Evolutionary conservation across 2,329 filamentous ascomycete species (phyloP).

Genomic region (Pseudogymnoascus pannorum): DNA sequence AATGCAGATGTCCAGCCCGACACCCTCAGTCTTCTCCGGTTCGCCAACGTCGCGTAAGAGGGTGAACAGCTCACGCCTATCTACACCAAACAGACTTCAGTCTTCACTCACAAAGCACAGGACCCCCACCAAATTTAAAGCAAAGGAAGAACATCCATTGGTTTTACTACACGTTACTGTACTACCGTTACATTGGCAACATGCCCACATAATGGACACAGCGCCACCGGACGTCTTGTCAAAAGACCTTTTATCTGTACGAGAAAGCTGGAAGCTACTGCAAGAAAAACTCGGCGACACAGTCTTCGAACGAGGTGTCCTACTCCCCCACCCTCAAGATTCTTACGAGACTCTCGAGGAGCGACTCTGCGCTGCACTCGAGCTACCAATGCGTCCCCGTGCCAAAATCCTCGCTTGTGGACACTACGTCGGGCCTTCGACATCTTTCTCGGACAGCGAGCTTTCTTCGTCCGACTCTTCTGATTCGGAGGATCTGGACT

Average conservation of each 20-base stretch:
- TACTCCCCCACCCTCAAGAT: constrained; percentile 70
- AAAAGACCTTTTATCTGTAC: constrained; percentile 43
- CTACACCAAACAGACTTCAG: constrained; percentile 37
- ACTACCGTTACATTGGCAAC: constrained; percentile 61
- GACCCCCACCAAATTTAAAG: constrained; percentile 52
- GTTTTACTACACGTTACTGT: constrained; percentile 73
- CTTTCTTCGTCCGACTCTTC: constrained; percentile 16
- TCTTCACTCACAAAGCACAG: constrained; percentile 19
- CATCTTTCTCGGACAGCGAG: constrained; percentile 27
- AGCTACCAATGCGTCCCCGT: constrained; percentile 56
- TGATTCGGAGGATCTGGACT: constrained; percentile 21
- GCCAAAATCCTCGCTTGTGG: constrained; percentile 68
- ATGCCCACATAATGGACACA: constrained; percentile 48
- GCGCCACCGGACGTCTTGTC: constrained; percentile 36
- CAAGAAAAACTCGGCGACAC: constrained; percentile 66
- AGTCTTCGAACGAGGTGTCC: constrained; percentile 63
- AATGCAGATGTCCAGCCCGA: constrained; percentile 64
- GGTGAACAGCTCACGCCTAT: constrained; percentile 47
- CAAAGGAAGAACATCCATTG: constrained; percentile 53
- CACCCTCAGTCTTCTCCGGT: constrained; percentile 46
- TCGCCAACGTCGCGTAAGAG: constrained; percentile 44
- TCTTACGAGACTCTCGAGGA: constrained; percentile 78
- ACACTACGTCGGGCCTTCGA: constrained; percentile 63
- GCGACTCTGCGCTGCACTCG: constrained; percentile 65
- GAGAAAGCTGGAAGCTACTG: constrained; percentile 58